These are phyloP conservation scores for Hypoxylon lienhwacheense DNA, from an alignment of 495 filamentous ascomycete species.

Conservation along the genomic window DNA sequence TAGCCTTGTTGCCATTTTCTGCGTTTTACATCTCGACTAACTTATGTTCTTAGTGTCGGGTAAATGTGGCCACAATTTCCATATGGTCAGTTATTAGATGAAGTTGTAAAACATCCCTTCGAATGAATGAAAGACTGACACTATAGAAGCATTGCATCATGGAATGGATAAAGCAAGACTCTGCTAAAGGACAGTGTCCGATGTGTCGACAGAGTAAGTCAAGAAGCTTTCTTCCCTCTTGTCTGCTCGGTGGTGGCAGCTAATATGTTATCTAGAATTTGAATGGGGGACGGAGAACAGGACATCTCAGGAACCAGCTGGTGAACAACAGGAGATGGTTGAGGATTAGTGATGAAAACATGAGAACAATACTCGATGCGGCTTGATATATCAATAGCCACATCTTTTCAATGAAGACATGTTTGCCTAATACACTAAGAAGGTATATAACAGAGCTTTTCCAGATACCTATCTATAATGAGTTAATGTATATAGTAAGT, in stretches of 20 bases:
- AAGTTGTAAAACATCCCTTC: too few relatives aligned
- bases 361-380: neutral
- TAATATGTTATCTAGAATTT: slow-evolving; percentile 57
- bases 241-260: neutral
- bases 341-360: slow-evolving; percentile 20
- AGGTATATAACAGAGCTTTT: too few relatives aligned
- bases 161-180: slow-evolving; percentile 94
- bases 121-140: slow-evolving; percentile 30
- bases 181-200: slow-evolving; percentile 89
- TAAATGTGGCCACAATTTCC: slow-evolving; percentile 95
- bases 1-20: neutral
- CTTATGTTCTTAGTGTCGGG: slow-evolving; percentile 76
- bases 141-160: slow-evolving; percentile 80
- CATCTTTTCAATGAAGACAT: too few relatives aligned
- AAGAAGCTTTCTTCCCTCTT: neutral
- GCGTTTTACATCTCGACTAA: slow-evolving; percentile 4
- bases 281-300: slow-evolving; percentile 56
- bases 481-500: too few relatives aligned
- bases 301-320: slow-evolving; percentile 15
- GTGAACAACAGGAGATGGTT: slow-evolving; percentile 24
- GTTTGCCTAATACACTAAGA: too few relatives aligned
- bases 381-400: too few relatives aligned
- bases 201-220: slow-evolving; percentile 94
- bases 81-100: slow-evolving; percentile 69
- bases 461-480: too few relatives aligned